Evolutionary conservation across 495 filamentous ascomycete genomes (phyloP).

Genomic region (Annulohypoxylon maeteangense): DNA sequence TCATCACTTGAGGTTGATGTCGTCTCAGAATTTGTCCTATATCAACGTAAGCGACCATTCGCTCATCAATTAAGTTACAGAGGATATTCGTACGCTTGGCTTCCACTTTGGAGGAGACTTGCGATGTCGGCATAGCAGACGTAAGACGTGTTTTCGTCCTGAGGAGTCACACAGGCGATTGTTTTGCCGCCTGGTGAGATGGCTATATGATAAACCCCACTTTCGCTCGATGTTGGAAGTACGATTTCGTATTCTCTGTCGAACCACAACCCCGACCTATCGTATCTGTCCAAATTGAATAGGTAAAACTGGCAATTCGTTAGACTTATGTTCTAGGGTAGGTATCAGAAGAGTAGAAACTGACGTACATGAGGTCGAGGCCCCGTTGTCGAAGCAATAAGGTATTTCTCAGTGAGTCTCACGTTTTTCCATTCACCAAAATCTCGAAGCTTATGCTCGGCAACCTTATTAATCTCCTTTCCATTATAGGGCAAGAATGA

Average conservation of each 20-base stretch:
- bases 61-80: not conserved
- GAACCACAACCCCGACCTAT: slow-evolving; percentile 21
- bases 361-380: slow-evolving; percentile 26
- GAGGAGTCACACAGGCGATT: slow-evolving; percentile 33
- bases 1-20: slow-evolving; percentile 5
- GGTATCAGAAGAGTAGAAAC: not conserved
- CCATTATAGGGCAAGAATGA: slow-evolving; percentile 26
- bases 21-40: slow-evolving; percentile 1
- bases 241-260: slow-evolving; percentile 23
- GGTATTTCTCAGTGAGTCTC: slow-evolving; percentile 28
- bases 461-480: not conserved
- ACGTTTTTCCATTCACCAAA: slow-evolving; percentile 33
- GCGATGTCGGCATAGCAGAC: slow-evolving; percentile 14
- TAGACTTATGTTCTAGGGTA: not conserved
- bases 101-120: not conserved
- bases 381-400: slow-evolving; percentile 40
- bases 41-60: not conserved
- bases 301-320: slow-evolving; percentile 28
- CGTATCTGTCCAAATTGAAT: slow-evolving; percentile 28
- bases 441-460: slow-evolving; percentile 5
- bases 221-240: not conserved
- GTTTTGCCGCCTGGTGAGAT: slow-evolving; percentile 48
- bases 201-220: slow-evolving; percentile 33
- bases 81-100: not conserved
- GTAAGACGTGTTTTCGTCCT: not conserved